Percentiles rank a stretch among this genome's conserved stretches.
Evolutionary conservation across 2,329 filamentous ascomycete genomes (phyloP).

Genomic region (Amauroascus verrucosus): DNA sequence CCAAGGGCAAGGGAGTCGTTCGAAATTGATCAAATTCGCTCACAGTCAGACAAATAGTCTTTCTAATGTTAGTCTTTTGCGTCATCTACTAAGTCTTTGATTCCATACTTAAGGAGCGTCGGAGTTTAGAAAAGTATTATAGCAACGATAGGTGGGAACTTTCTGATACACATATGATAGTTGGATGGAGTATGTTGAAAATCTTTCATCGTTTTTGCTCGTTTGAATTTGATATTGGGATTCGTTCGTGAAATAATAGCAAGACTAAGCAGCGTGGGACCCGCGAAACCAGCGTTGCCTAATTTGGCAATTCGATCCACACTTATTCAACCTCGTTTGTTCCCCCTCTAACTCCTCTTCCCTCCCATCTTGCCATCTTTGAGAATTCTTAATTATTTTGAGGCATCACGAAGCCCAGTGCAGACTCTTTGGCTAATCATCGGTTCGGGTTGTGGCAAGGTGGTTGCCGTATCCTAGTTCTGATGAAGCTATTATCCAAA

Average conservation of each 20-base stretch:
- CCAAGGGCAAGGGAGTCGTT: background rate
- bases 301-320: slow-evolving; percentile 3
- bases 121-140: background rate
- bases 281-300: background rate
- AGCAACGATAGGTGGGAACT: background rate
- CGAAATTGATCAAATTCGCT: background rate
- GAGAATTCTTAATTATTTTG: too few relatives aligned
- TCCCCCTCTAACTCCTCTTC: background rate
- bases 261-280: too few relatives aligned
- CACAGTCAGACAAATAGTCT: too few relatives aligned
- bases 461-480: background rate
- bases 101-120: background rate
- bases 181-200: background rate
- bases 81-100: background rate
- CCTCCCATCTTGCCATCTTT: background rate
- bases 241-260: background rate
- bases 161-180: background rate
- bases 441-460: background rate
- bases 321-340: background rate
- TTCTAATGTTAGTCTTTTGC: too few relatives aligned
- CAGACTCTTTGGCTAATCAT: too few relatives aligned
- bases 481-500: background rate
- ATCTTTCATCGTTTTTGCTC: background rate
- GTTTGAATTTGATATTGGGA: background rate
- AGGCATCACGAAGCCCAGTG: too few relatives aligned